These are phyloP conservation scores for Solanum raphanifolium DNA, from an alignment of 257 asterid genomes.

Conservation along the genomic window DNA sequence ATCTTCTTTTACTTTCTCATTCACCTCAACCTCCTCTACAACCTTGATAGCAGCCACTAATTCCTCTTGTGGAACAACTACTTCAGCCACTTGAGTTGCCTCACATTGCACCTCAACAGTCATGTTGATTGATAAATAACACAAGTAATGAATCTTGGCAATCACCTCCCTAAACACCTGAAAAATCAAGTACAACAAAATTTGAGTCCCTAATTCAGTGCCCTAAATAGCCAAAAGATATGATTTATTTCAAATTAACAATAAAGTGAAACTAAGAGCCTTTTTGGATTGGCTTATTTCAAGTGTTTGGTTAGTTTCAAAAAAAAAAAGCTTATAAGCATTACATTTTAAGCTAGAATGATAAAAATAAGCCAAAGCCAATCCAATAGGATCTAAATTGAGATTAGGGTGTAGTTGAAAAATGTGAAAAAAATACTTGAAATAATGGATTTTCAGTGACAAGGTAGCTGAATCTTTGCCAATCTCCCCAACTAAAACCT, in stretches of 20 bases:
- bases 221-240: neutral
- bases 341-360: too few relatives aligned
- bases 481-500: neutral
- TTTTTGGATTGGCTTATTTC: neutral
- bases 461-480: neutral
- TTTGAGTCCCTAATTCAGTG: neutral
- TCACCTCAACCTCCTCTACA: constrained; percentile 7
- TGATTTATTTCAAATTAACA: neutral
- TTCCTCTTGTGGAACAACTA: constrained; percentile 12
- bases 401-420: neutral
- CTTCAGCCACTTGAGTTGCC: constrained; percentile 28
- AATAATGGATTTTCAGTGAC: neutral
- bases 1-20: constrained; percentile 18
- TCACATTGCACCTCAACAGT: constrained; percentile 52
- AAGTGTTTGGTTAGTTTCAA: neutral
- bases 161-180: neutral
- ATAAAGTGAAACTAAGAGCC: neutral
- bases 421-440: neutral
- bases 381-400: neutral
- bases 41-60: neutral
- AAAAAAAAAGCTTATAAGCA: neutral
- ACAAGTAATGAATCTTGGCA: neutral
- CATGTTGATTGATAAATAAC: constrained; percentile 19
- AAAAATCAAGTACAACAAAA: neutral
- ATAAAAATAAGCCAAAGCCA: neutral